Evolutionary conservation across 495 filamentous ascomycete species (phyloP).

Genomic region (Rhypophila decipiens): DNA sequence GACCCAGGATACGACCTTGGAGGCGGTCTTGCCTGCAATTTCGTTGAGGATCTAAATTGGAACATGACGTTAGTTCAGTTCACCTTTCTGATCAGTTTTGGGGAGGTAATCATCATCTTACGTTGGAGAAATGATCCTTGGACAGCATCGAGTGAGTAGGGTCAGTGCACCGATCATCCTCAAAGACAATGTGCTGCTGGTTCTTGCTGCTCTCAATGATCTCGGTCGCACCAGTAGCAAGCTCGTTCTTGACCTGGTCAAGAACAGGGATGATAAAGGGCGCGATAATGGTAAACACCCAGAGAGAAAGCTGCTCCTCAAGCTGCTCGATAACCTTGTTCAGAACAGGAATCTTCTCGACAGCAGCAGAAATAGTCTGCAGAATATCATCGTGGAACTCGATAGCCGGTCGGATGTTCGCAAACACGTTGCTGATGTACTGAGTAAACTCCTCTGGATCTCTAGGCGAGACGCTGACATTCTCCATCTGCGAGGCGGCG

Average conservation of each 20-base stretch:
- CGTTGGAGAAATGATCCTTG: conserved; percentile 86
- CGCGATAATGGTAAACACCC: conserved; percentile 79
- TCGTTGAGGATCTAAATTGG: conserved; percentile 65
- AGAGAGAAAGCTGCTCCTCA: conserved; percentile 71
- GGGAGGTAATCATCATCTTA: conserved; percentile 14
- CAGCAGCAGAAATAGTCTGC: conserved; percentile 65
- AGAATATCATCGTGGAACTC: conserved; percentile 85
- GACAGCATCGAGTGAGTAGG: conserved; percentile 95
- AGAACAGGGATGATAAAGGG: conserved; percentile 83
- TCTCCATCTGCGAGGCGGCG: conserved; percentile 58
- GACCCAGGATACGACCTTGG: conserved; percentile 68
- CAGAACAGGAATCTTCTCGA: conserved; percentile 74
- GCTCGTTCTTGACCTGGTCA: conserved; percentile 74
- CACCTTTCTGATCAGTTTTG: too few species aligned
- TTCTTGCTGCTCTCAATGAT: conserved; percentile 74
- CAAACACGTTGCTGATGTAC: conserved; percentile 58
- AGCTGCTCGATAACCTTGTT: conserved; percentile 73
- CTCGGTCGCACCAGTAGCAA: conserved; percentile 75
- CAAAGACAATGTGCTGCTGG: conserved; percentile 77
- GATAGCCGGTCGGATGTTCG: conserved; percentile 76
- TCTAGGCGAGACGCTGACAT: conserved; percentile 58
- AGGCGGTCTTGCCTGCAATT: conserved; percentile 75
- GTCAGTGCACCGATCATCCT: conserved; percentile 66
- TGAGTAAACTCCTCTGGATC: conserved; percentile 69
- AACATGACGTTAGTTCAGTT: too few species aligned